Evolutionary conservation across 2,329 filamentous ascomycete species (phyloP).

Genomic region (Ilyonectria destructans): DNA sequence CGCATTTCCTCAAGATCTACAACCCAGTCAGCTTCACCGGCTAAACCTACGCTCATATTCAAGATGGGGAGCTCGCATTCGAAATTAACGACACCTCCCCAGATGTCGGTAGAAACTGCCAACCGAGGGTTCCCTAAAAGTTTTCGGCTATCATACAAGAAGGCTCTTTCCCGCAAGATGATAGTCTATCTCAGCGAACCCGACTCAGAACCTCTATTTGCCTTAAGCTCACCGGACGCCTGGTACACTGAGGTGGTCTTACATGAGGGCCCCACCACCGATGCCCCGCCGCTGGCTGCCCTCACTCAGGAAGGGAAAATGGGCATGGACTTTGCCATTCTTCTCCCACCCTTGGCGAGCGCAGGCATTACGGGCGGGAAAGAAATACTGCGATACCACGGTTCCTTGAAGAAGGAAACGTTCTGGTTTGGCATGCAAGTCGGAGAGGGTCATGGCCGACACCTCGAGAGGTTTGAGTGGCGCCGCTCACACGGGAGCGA

Average conservation of each 20-base stretch:
- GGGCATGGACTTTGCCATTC: slow-evolving; percentile 23
- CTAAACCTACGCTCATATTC: background rate
- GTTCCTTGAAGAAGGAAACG: background rate
- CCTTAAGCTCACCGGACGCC: slow-evolving; percentile 2
- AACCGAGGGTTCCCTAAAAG: slow-evolving; percentile 8
- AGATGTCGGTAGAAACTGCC: slow-evolving; percentile 22
- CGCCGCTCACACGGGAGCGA: slow-evolving; percentile 42
- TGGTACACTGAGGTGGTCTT: slow-evolving; percentile 32
- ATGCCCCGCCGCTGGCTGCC: slow-evolving; percentile 13
- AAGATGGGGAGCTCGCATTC: slow-evolving; percentile 28
- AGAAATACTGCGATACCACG: slow-evolving; percentile 17
- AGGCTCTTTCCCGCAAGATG: slow-evolving; percentile 25
- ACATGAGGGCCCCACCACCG: background rate
- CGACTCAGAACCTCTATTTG: slow-evolving; percentile 11
- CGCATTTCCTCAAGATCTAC: background rate
- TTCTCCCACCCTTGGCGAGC: slow-evolving; percentile 17
- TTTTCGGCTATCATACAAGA: slow-evolving; percentile 33
- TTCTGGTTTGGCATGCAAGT: slow-evolving; percentile 33
- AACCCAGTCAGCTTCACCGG: background rate
- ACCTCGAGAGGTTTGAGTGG: slow-evolving; percentile 38
- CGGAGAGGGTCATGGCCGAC: background rate
- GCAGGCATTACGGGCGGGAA: background rate
- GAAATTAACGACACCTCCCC: background rate
- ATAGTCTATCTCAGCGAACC: slow-evolving; percentile 30
- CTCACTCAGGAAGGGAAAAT: background rate